A percentile compares a stretch with the other conserved stretches of the same genome.
Conservation (phyloP, 805 yeast genomes). For the Spathaspora passalidarum region DNA sequence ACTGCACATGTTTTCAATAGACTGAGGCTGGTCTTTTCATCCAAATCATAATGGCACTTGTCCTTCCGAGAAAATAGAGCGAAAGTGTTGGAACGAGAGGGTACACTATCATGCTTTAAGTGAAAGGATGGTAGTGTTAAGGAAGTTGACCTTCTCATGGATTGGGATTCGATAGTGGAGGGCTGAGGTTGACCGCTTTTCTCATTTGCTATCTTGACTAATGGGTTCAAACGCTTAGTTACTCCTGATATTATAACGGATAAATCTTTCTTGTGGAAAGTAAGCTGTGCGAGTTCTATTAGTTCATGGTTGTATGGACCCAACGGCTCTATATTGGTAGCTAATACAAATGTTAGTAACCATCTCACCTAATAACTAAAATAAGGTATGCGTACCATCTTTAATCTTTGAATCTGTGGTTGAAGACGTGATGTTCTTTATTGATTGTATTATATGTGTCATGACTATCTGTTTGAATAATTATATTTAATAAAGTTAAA, state of each 20-base stretch:
- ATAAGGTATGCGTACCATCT: constrained; percentile 12
- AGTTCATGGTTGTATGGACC: constrained; percentile 59
- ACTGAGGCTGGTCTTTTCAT: constrained; percentile 8
- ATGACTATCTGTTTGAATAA: background rate
- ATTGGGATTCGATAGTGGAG: background rate
- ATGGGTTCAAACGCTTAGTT: constrained; percentile 32
- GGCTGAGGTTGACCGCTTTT: background rate
- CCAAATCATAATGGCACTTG: background rate
- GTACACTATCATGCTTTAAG: background rate
- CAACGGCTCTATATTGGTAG: constrained; percentile 51
- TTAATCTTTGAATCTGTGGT: constrained; percentile 11
- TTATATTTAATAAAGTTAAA: background rate
- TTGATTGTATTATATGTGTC: constrained; percentile 7
- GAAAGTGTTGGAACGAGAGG: constrained; percentile 6
- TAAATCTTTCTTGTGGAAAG: constrained; percentile 39
- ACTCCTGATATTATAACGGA: constrained; percentile 38
- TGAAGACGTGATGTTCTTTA: constrained; percentile 11
- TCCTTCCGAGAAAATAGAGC: background rate
- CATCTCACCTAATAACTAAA: background rate
- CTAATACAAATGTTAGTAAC: constrained; percentile 15
- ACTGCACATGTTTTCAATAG: constrained; percentile 50
- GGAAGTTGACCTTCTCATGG: background rate
- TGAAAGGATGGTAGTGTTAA: background rate
- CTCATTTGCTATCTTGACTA: background rate
- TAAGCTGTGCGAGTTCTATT: constrained; percentile 47